These are phyloP conservation scores for Euphorbia lathyris DNA, from an alignment of 345 rosid genomes.

Conservation along the genomic window DNA sequence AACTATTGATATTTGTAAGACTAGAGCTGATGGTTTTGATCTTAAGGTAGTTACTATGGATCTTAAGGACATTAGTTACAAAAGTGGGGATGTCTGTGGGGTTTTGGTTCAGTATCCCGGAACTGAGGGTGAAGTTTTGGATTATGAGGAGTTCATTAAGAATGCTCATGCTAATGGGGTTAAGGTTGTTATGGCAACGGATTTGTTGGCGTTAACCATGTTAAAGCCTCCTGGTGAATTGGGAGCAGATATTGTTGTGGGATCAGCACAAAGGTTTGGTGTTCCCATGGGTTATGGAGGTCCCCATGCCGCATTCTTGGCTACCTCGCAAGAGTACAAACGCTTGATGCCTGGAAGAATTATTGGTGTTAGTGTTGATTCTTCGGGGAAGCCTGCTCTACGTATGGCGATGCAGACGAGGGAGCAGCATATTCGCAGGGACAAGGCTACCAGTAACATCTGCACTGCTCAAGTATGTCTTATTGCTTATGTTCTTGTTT, in stretches of 20 bases:
- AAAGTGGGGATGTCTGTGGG: constrained; percentile 86
- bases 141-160: constrained; percentile 79
- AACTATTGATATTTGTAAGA: constrained; percentile 88
- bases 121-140: constrained; percentile 90
- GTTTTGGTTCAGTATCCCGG: constrained; percentile 97
- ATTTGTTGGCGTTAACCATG: constrained; percentile 86
- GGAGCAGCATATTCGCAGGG: constrained; percentile 98
- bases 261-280: constrained; percentile 95
- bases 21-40: constrained; percentile 88
- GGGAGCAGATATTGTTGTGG: constrained; percentile 92
- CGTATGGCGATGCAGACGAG: constrained; percentile 99
- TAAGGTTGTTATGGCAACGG: constrained; percentile 96
- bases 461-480: constrained; percentile 95
- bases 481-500: constrained; percentile 9
- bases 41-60: constrained; percentile 63
- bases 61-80: constrained; percentile 78
- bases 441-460: constrained; percentile 99
- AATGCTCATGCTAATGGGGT: constrained; percentile 87
- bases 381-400: constrained; percentile 84
- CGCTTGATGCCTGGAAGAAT: constrained; percentile 99
- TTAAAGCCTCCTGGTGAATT: constrained; percentile 97
- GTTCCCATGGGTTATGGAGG: constrained; percentile 99
- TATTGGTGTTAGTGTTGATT: constrained; percentile 92
- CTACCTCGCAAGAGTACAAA: constrained; percentile 97
- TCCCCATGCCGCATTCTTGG: constrained; percentile 96